phyloP scores from a whole-genome alignment of 768 basidiomycete genomes.

The Kwoniella sp. region DNA sequence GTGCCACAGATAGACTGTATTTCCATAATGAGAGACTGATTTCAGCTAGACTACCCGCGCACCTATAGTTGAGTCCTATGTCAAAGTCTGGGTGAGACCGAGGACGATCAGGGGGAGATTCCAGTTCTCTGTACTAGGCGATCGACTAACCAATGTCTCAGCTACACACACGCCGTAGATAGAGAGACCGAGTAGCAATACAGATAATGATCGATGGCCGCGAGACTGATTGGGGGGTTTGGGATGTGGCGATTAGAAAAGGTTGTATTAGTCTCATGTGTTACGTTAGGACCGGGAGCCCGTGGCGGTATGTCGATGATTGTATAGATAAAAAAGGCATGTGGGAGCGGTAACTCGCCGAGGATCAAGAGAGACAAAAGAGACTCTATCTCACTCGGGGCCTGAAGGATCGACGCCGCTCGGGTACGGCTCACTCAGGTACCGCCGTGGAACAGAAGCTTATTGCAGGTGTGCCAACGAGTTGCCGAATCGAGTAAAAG shows the following conservation, averaged over 20 bases:
- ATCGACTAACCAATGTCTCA: background rate
- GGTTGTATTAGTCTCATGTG: background rate
- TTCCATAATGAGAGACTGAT: background rate
- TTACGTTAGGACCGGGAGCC: background rate
- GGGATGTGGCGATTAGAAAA: background rate
- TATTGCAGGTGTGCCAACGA: background rate
- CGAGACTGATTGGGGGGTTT: background rate
- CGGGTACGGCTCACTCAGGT: constrained; percentile 6
- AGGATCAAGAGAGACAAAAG: too few species aligned
- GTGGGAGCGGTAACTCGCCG: too few species aligned
- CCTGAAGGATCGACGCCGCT: constrained; percentile 4
- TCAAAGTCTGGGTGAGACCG: background rate
- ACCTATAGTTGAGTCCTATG: background rate
- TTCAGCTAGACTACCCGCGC: background rate
- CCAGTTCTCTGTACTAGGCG: background rate
- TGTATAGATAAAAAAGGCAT: too few species aligned
- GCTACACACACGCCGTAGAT: too few species aligned
- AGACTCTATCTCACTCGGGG: background rate
- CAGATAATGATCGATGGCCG: background rate
- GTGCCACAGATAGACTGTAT: background rate
- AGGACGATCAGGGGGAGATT: background rate
- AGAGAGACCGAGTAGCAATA: background rate
- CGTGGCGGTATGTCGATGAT: background rate
- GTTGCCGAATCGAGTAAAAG: constrained; percentile 2
- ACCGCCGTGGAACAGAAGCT: background rate